A percentile compares a stretch with the other conserved stretches of the same genome.
phyloP scores from a whole-genome alignment of 768 basidiomycete species.

The Sporobolomyces phaffii region DNA sequence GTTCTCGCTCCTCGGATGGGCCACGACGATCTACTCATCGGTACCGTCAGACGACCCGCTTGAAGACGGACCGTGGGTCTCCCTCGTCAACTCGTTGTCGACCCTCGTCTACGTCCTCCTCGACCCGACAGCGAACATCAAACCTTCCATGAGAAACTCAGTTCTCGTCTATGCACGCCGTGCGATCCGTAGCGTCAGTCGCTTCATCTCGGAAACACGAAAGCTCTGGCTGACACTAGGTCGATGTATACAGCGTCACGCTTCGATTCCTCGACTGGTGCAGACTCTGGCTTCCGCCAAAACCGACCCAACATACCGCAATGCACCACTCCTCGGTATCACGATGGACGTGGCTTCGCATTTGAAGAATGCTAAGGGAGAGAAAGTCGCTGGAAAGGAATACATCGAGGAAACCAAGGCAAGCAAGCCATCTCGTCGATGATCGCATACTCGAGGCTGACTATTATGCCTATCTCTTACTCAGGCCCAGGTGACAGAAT shows the following conservation, averaged over 20 bases:
- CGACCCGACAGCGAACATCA: conserved; percentile 54
- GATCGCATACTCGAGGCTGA: conserved; percentile 46
- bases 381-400: conserved; percentile 51
- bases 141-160: conserved; percentile 58
- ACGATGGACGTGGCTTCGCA: conserved; percentile 48
- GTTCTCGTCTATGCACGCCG: conserved; percentile 60
- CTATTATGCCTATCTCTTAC: background rate
- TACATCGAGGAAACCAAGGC: conserved; percentile 50
- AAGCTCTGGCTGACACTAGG: background rate
- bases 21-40: conserved; percentile 58
- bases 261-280: conserved; percentile 8
- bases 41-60: conserved; percentile 42
- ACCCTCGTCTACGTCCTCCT: conserved; percentile 56
- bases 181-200: conserved; percentile 60
- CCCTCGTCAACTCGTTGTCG: conserved; percentile 58
- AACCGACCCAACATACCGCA: conserved; percentile 29
- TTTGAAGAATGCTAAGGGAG: conserved; percentile 22
- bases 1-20: conserved; percentile 68
- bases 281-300: conserved; percentile 16
- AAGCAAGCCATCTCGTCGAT: conserved; percentile 45
- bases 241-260: background rate
- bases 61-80: conserved; percentile 50
- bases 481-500: conserved; percentile 51
- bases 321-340: conserved; percentile 59
- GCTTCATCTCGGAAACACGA: background rate